Base-by-base conservation (phyloP, 495 filamentous ascomycete species). In the Hyphodiscus hymeniophilus region DNA sequence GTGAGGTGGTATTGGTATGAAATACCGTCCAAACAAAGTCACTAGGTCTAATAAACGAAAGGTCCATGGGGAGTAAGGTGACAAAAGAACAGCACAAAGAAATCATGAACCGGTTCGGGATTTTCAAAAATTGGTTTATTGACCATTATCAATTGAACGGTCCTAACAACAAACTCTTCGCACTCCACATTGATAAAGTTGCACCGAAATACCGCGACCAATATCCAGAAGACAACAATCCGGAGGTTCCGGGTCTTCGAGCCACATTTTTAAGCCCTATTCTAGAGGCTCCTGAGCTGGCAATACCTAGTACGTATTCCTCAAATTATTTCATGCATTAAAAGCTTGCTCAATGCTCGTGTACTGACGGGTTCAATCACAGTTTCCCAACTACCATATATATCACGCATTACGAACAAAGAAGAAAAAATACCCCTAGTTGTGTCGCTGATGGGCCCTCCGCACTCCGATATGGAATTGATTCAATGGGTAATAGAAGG, bases 1-100 rank as follows among this genome's bases (percentile, higher is more conserved):
- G 54, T 60, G 11, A 28, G 51, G 15, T 55, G 47, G 42, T 46
- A 50, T 38, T 62, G 59, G 58, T 59, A 56, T 36, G 44, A 39
- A 13, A 15, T 15, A 44, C 21, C 42, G n/a, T 45, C n/a, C 7
- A 7, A 33, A n/a, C 30, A 33, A 33, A 33, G 30, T n/a, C n/a
- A 33, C 30, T 33, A 8, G 30, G n/a, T n/a, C 8, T n/a, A 33
- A n/a, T 8, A 7, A 33, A 7, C n/a, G 7, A 33, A 7, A 33
- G 8, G 30, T 33, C 30, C n/a, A n/a, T n/a, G n/a, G 30, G 30
- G 30, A 33, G n/a, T 33, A 8, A 33, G 30, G 8, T 33, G 30
- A 7, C 8, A 8, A 7, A 33, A 33, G 30, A 7, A 33, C 7
- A n/a, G 30, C 30, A 33, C 8, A 33, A 33, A 33, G 30, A 33